Base-by-base conservation (phyloP, 257 asterid species). In the Verbena officinalis region DNA sequence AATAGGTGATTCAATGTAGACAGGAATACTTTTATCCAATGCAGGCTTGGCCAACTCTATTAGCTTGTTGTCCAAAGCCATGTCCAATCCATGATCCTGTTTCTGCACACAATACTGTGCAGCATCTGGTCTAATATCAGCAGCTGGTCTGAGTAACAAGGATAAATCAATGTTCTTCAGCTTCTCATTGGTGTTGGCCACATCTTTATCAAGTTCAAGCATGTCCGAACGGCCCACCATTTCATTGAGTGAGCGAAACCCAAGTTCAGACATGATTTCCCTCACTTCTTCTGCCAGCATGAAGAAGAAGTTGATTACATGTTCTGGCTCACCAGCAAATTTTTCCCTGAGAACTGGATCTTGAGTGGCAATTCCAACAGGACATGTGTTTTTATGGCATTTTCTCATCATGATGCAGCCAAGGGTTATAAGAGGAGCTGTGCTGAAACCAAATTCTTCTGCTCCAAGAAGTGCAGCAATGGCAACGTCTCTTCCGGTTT, bases 391-490 rank as follows among this genome's bases (percentile, higher is more conserved):
- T 74, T 90, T 90, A 62, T 94, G 99, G 81, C 99, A 94, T 86
- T 94, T 94, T 11, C 98, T 75, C 98, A 94, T 94, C 99, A 94
- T 94, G 73, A 94, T 90, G 84, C 99, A 94, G 55, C 99, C 99
- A 13, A 94, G 88, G 0, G 95, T 88, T 66, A 94, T 94, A 59
- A 94, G 96, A 50, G 99, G 99, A 50, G 98, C 99, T 19, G 99
- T 94, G 83, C 98, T 94, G 71, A 94, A 94, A 69, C 98, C 99
- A 14, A 94, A 94, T 83, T 94, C 99, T 85, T 94, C 99, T 0
- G 99, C 99, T 65, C 99, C 99, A 69, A 94, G 98, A 72, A 94
- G 96, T 5, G 98, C 95, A 36, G 98, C 99, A 59, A 94, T 76
- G 36, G 96, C 99, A 23, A 94, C 99, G 66, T 94, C 99, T 71